These are phyloP conservation scores for Skeletonema marinoi DNA, from an alignment of 108 stramenopile species.

Conservation along the genomic window DNA sequence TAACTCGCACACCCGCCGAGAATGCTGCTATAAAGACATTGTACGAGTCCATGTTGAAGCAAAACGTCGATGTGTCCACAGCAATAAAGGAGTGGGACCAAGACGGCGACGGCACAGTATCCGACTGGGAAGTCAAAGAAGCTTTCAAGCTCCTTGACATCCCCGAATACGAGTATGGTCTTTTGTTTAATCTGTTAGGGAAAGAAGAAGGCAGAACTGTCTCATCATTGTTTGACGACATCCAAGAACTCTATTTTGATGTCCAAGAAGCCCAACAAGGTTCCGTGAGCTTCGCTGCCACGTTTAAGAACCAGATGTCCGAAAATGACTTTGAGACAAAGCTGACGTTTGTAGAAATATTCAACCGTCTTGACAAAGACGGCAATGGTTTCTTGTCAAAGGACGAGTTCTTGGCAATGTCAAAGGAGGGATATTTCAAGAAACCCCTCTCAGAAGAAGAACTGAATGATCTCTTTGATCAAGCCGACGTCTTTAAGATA, in stretches of 20 bases:
- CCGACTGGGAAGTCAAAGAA: conserved; percentile 35
- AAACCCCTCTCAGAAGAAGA: conserved; percentile 31
- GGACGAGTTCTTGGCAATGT: conserved; percentile 38
- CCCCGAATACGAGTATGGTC: conserved; percentile 14
- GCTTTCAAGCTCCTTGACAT: conserved; percentile 24
- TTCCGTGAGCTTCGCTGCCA: background rate
- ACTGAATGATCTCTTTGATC: conserved; percentile 19
- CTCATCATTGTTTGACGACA: conserved; percentile 28
- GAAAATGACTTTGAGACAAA: conserved; percentile 38
- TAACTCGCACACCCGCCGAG: conserved; percentile 28
- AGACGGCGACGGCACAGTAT: conserved; percentile 34
- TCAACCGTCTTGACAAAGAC: conserved; percentile 36
- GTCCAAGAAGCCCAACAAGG: conserved; percentile 20
- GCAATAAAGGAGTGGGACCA: conserved; percentile 28
- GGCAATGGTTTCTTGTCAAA: conserved; percentile 31
- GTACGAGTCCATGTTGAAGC: conserved; percentile 32
- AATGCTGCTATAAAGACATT: conserved; percentile 25
- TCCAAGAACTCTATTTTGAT: conserved; percentile 41
- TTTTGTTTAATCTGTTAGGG: conserved; percentile 7
- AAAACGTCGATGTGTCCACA: conserved; percentile 8
- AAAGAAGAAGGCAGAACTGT: conserved; percentile 15
- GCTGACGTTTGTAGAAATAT: conserved; percentile 48
- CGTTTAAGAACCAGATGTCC: conserved; percentile 5
- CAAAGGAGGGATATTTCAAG: conserved; percentile 31
- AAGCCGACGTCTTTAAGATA: conserved; percentile 23